Conservation (phyloP, 2,329 filamentous ascomycete genomes). For the Westerdykella sp. region DNA sequence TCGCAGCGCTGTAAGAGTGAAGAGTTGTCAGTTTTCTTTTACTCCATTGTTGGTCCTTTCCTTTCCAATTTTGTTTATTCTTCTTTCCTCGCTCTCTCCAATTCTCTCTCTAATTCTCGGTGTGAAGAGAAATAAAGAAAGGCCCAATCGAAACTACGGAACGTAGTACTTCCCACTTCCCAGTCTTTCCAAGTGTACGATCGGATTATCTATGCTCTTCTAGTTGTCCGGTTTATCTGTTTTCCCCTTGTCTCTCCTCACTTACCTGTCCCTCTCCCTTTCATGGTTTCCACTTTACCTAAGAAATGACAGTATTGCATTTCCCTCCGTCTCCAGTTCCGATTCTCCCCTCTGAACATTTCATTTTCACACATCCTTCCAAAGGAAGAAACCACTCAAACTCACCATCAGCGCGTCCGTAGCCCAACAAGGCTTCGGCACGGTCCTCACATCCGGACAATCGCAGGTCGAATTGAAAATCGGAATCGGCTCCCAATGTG, state of each 20-base stretch:
- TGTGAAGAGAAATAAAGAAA: no score
- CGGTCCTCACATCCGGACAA: constrained; percentile 18
- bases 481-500: constrained; percentile 46
- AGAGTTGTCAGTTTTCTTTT: constrained; percentile 2
- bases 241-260: not conserved
- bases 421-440: constrained; percentile 24
- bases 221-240: no score
- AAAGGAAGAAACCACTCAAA: not conserved
- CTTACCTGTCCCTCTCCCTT: not conserved
- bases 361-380: not conserved
- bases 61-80: not conserved
- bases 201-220: no score
- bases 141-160: no score
- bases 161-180: no score
- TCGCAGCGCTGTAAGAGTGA: constrained; percentile 15
- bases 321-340: not conserved
- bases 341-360: not conserved
- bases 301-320: no score
- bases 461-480: constrained; percentile 51
- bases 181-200: no score
- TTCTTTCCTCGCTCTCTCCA: not conserved
- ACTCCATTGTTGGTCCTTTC: not conserved
- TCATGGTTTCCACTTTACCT: not conserved
- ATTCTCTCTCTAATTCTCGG: no score
- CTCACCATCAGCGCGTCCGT: constrained; percentile 25